A percentile compares a stretch with the other conserved stretches of the same genome.
These are phyloP conservation scores for Tetragonia tetragonoides DNA, from an alignment of 148 eudicot species.

Conservation along the genomic window DNA sequence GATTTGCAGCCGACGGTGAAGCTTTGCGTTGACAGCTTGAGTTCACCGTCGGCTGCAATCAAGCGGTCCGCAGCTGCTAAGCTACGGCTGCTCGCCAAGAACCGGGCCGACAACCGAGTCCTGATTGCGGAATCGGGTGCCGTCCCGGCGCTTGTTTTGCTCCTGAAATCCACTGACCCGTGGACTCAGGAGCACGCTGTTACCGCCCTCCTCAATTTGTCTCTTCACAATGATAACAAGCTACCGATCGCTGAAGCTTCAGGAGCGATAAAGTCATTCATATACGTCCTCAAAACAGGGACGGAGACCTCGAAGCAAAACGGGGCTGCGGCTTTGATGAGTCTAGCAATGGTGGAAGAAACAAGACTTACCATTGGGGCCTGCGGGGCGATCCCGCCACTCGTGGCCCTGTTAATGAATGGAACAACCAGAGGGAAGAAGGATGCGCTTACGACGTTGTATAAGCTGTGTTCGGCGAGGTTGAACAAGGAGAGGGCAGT, in stretches of 20 bases:
- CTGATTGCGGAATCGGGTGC: constrained; percentile 84
- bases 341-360: constrained; percentile 65
- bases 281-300: constrained; percentile 76
- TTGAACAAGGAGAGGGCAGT: constrained; percentile 80
- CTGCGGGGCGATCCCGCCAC: constrained; percentile 78
- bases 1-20: constrained; percentile 86
- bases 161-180: constrained; percentile 64
- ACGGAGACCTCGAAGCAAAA: constrained; percentile 83
- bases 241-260: constrained; percentile 34
- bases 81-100: constrained; percentile 70
- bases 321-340: constrained; percentile 76
- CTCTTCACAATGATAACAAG: constrained; percentile 55
- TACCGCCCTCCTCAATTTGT: constrained; percentile 70
- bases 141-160: constrained; percentile 54
- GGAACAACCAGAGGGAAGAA: constrained; percentile 73
- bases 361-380: constrained; percentile 77
- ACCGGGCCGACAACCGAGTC: constrained; percentile 75
- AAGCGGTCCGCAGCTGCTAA: constrained; percentile 81
- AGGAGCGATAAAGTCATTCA: constrained; percentile 60
- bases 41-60: constrained; percentile 51
- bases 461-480: constrained; percentile 61
- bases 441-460: constrained; percentile 82
- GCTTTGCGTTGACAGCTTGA: constrained; percentile 60
- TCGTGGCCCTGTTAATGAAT: constrained; percentile 55
- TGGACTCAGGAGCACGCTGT: constrained; percentile 85